Conservation (phyloP, 768 basidiomycete species). For the Tremella yokohamensis region DNA sequence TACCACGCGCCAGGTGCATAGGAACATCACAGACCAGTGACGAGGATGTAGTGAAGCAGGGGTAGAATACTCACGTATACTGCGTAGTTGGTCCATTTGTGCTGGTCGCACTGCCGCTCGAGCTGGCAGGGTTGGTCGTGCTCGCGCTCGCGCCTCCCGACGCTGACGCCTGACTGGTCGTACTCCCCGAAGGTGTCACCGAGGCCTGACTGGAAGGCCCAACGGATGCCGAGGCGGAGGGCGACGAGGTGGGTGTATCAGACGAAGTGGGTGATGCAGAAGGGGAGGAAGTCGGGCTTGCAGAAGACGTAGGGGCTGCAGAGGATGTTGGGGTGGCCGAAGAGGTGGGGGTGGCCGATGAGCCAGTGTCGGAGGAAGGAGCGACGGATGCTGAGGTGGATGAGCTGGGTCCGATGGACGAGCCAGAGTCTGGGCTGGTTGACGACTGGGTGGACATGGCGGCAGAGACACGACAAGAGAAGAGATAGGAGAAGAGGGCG, state of each 20-base stretch:
- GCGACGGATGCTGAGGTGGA: background rate
- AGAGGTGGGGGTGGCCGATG: background rate
- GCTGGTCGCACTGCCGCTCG: conserved; percentile 1
- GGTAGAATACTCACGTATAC: too few relatives aligned
- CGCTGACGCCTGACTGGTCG: background rate
- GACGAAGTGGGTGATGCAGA: background rate
- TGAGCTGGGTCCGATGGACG: conserved; percentile 6
- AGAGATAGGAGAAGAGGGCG: background rate
- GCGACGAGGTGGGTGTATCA: background rate
- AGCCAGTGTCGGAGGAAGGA: background rate
- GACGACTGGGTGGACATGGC: background rate
- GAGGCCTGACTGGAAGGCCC: background rate
- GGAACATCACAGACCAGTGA: too few relatives aligned
- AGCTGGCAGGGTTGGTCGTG: background rate
- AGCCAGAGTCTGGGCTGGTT: background rate
- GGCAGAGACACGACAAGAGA: background rate
- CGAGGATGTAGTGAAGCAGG: too few relatives aligned
- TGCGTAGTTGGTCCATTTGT: too few relatives aligned
- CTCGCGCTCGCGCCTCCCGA: conserved; percentile 10
- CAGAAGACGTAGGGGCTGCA: background rate
- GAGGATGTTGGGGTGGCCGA: background rate
- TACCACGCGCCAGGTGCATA: background rate
- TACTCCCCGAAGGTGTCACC: background rate
- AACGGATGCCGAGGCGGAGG: conserved; percentile 10
- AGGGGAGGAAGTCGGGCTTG: conserved; percentile 2